These are phyloP conservation scores for Akanthomyces lecanii DNA, from an alignment of 2,329 filamentous ascomycete genomes.

Conservation along the genomic window DNA sequence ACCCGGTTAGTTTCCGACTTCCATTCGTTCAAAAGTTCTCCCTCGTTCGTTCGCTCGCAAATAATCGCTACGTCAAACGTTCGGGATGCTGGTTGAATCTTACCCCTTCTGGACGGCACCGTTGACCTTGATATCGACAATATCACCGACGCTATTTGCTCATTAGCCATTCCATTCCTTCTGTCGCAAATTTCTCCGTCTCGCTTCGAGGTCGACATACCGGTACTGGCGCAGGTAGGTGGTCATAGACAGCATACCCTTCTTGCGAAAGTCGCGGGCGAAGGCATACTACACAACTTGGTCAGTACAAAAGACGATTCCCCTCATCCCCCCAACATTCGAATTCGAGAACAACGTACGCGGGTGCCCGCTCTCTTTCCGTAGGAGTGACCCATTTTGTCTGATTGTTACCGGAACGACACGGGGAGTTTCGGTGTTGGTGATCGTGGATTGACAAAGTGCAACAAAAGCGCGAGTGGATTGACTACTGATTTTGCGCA, in stretches of 20 bases:
- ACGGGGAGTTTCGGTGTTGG: conserved; percentile 32
- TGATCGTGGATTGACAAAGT: conserved; percentile 39
- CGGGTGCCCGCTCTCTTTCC: conserved; percentile 84
- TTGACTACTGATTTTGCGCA: conserved; percentile 36
- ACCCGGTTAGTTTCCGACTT: conserved; percentile 31
- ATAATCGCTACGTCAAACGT: neutral
- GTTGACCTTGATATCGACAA: conserved; percentile 98
- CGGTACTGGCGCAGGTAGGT: conserved; percentile 95
- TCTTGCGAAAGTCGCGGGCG: conserved; percentile 89
- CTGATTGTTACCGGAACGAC: conserved; percentile 41
- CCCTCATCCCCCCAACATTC: conserved; percentile 2
- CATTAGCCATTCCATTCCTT: conserved; percentile 18
- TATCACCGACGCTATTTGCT: conserved; percentile 77
- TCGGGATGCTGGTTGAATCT: conserved; percentile 33
- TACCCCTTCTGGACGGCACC: conserved; percentile 98
- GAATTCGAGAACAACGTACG: conserved; percentile 48
- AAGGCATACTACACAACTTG: conserved; percentile 68
- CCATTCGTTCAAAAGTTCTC: neutral
- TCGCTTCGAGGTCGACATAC: conserved; percentile 37
- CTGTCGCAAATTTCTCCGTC: conserved; percentile 37
- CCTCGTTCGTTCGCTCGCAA: conserved; percentile 4
- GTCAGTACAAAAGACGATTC: conserved; percentile 28
- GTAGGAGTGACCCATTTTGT: conserved; percentile 80
- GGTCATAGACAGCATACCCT: conserved; percentile 87
- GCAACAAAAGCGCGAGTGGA: conserved; percentile 27